Conservation (phyloP, 2,329 filamentous ascomycete genomes). For the Fusarium armeniacum region DNA sequence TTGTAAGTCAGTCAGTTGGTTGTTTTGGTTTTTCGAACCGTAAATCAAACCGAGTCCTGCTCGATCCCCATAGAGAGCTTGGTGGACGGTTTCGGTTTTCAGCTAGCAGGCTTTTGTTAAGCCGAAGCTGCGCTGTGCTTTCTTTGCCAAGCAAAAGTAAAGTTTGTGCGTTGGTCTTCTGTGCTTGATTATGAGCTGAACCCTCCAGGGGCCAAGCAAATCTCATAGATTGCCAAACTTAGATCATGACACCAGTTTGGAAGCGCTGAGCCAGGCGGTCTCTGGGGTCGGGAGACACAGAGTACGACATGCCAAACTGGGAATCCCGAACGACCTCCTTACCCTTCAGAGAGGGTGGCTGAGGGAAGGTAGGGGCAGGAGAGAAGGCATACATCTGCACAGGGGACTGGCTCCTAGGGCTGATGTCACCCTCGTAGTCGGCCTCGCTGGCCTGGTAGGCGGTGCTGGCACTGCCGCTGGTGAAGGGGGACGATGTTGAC, state of each 20-base stretch:
- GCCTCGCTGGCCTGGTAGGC: conserved; percentile 61
- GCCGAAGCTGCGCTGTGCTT: conserved; percentile 9
- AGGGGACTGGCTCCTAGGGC: conserved; percentile 41
- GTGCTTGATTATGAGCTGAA: conserved; percentile 51
- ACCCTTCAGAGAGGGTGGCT: conserved; percentile 56
- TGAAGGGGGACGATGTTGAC: conserved; percentile 59
- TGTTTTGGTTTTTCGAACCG: conserved; percentile 4
- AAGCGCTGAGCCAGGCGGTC: conserved; percentile 49
- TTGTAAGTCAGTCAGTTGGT: background rate
- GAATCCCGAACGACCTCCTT: conserved; percentile 58
- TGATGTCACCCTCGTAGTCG: conserved; percentile 39
- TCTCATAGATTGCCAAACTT: conserved; percentile 6
- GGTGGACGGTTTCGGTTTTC: conserved; percentile 19
- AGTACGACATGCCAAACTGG: conserved; percentile 54
- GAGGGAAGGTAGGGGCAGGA: conserved; percentile 39
- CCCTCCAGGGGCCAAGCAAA: conserved; percentile 53
- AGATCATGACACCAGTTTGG: conserved; percentile 38
- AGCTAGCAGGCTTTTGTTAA: background rate
- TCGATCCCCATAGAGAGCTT: conserved; percentile 34
- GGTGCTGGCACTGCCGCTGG: conserved; percentile 63
- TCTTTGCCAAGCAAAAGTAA: background rate
- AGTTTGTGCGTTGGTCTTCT: background rate
- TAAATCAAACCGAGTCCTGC: conserved; percentile 23
- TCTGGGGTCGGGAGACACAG: conserved; percentile 55
- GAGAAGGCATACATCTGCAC: conserved; percentile 29